Evolutionary conservation across 2,329 filamentous ascomycete genomes (phyloP).

Genomic region (Monosporascus sp.): DNA sequence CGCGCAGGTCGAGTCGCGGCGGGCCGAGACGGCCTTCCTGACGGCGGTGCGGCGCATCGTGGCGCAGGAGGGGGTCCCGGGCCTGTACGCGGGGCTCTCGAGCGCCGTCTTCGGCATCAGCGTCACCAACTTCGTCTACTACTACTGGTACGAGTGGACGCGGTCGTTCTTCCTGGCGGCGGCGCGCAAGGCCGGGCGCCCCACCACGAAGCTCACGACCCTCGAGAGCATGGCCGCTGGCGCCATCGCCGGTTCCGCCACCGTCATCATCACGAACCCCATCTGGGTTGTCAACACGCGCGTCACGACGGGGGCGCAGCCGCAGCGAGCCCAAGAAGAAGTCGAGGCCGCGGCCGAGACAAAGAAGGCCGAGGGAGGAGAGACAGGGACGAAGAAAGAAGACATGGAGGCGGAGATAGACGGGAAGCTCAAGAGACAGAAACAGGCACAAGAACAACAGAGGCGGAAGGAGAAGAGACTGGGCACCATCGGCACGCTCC

Average conservation of each 20-base stretch:
- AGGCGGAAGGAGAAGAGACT: conserved; percentile 45
- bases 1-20: conserved; percentile 95
- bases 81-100: conserved; percentile 88
- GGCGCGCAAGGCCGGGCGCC: conserved; percentile 65
- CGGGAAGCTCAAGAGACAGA: conserved; percentile 17
- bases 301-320: conserved; percentile 82
- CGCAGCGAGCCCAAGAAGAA: background rate
- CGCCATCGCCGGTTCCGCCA: conserved; percentile 87
- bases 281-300: conserved; percentile 99
- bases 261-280: conserved; percentile 92
- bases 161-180: conserved; percentile 79
- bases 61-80: conserved; percentile 81
- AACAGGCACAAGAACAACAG: conserved; percentile 29
- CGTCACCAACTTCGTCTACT: conserved; percentile 99
- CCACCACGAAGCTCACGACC: conserved; percentile 78
- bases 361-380: background rate
- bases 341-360: background rate
- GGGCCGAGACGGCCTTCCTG: conserved; percentile 78
- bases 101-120: conserved; percentile 96
- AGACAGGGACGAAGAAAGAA: background rate
- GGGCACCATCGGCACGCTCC: conserved; percentile 74
- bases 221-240: conserved; percentile 93
- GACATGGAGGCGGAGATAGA: background rate
- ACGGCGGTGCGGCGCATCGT: conserved; percentile 82
- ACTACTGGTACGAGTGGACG: conserved; percentile 99